Percentiles rank a stretch among this genome's conserved stretches.
phyloP scores from a whole-genome alignment of 371 early-diverging fungal species.

The Lichtheimia ornata region DNA sequence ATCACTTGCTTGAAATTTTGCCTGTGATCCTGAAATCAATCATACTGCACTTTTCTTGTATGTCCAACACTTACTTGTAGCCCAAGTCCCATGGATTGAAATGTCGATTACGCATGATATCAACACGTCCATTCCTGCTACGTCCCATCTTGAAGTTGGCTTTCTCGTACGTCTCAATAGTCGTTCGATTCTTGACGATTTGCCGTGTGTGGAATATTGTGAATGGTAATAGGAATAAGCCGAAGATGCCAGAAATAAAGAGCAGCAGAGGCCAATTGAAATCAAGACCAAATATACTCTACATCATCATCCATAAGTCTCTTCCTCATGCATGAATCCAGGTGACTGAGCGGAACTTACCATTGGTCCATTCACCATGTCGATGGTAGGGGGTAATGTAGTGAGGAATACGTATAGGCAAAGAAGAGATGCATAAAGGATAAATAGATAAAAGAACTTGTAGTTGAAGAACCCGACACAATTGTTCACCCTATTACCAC shows the following conservation, averaged over 20 bases:
- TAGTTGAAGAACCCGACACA: constrained; percentile 74
- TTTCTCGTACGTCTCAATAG: constrained; percentile 69
- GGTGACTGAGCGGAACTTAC: constrained; percentile 13
- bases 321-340: not conserved
- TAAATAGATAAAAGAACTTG: constrained; percentile 69
- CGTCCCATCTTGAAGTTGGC: constrained; percentile 41
- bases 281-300: constrained; percentile 41
- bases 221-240: constrained; percentile 58
- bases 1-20: constrained; percentile 61
- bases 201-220: constrained; percentile 56
- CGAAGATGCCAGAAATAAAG: constrained; percentile 62
- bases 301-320: not conserved
- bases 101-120: constrained; percentile 45
- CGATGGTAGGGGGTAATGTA: constrained; percentile 32
- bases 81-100: constrained; percentile 71
- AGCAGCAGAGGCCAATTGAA: constrained; percentile 47
- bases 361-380: constrained; percentile 35
- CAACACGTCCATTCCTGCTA: constrained; percentile 19
- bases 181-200: constrained; percentile 61
- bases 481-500: constrained; percentile 57
- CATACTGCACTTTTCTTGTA: constrained; percentile 61
- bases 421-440: constrained; percentile 55
- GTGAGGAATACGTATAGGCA: constrained; percentile 53
- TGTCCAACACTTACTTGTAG: constrained; percentile 29
- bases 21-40: constrained; percentile 12